Percentiles rank a stretch among this genome's conserved stretches.
Conservation (phyloP, 352 stramenopile genomes). For the Globisporangium parvum region DNA sequence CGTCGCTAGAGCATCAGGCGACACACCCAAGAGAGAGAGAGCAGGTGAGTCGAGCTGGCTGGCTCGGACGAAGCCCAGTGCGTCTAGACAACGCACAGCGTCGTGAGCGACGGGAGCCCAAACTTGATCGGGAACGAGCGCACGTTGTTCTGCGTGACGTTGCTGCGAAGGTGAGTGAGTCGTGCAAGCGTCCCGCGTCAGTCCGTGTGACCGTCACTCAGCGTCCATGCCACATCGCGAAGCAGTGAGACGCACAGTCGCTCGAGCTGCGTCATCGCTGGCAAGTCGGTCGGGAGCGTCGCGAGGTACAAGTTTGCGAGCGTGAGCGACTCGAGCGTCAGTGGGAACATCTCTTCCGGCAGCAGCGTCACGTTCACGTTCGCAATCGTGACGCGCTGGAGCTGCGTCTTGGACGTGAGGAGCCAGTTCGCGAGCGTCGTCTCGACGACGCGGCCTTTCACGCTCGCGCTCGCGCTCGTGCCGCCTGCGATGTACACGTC, state of each 20-base stretch:
- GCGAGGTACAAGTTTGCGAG: slow-evolving; percentile 8
- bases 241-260: neutral
- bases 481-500: slow-evolving; percentile 9
- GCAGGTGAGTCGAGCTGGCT: neutral
- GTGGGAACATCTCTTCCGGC: slow-evolving; percentile 13
- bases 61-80: too few species aligned
- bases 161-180: slow-evolving; percentile 4
- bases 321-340: slow-evolving; percentile 8
- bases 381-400: slow-evolving; percentile 10
- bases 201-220: too few species aligned
- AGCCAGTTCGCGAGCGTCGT: slow-evolving; percentile 8
- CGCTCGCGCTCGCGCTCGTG: slow-evolving; percentile 7
- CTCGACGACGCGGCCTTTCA: slow-evolving; percentile 8
- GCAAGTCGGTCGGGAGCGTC: slow-evolving; percentile 6
- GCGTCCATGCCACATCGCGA: too few species aligned
- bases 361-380: slow-evolving; percentile 12
- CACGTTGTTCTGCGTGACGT: slow-evolving; percentile 11
- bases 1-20: slow-evolving; percentile 5
- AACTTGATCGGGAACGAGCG: slow-evolving; percentile 10
- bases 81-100: slow-evolving; percentile 2
- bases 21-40: too few species aligned
- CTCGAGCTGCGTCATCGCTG: slow-evolving; percentile 4
- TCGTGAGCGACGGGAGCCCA: slow-evolving; percentile 6
- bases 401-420: slow-evolving; percentile 7
- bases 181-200: neutral